phyloP scores from a whole-genome alignment of 2,329 filamentous ascomycete species.

The Cordyceps militaris region DNA sequence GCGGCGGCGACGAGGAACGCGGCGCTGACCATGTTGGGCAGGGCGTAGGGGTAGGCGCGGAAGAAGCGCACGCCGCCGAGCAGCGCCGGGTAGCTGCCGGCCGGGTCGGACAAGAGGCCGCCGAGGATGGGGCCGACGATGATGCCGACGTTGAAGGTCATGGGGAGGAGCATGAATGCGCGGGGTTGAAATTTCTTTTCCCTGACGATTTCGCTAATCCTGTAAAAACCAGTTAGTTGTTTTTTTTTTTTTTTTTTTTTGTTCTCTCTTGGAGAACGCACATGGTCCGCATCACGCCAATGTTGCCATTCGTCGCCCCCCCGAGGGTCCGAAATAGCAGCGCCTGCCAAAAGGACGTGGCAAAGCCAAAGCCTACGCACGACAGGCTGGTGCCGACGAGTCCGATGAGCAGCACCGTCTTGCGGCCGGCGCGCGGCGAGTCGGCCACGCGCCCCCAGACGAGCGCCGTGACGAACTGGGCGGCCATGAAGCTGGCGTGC shows the following conservation, averaged over 20 bases:
- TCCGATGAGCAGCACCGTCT: slow-evolving; percentile 71
- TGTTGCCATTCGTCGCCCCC: slow-evolving; percentile 65
- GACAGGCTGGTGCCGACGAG: slow-evolving; percentile 54
- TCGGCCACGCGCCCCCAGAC: slow-evolving; percentile 70
- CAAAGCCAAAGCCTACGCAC: slow-evolving; percentile 54
- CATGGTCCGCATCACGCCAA: slow-evolving; percentile 72
- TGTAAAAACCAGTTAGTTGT: slow-evolving; percentile 5
- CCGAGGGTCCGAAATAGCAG: slow-evolving; percentile 61
- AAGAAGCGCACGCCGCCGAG: slow-evolving; percentile 44
- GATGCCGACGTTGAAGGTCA: slow-evolving; percentile 66
- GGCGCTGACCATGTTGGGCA: slow-evolving; percentile 47
- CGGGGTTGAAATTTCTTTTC: slow-evolving; percentile 58
- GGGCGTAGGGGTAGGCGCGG: slow-evolving; percentile 43
- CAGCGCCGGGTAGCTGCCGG: slow-evolving; percentile 45
- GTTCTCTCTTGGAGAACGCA: slow-evolving; percentile 15
- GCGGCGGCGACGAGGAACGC: slow-evolving; percentile 38
- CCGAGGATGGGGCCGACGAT: slow-evolving; percentile 65
- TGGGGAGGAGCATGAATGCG: slow-evolving; percentile 69
- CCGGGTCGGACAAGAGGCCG: slow-evolving; percentile 62
- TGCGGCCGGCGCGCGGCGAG: slow-evolving; percentile 59
- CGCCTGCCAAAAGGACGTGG: slow-evolving; percentile 62
- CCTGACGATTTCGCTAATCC: slow-evolving; percentile 63
- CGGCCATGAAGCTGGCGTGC: slow-evolving; percentile 71
- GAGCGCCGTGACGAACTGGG: slow-evolving; percentile 77
- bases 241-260: neutral